A percentile compares a stretch with the other conserved stretches of the same genome.
Conservation (phyloP, 495 filamentous ascomycete species). For the Penicillium canariense region DNA sequence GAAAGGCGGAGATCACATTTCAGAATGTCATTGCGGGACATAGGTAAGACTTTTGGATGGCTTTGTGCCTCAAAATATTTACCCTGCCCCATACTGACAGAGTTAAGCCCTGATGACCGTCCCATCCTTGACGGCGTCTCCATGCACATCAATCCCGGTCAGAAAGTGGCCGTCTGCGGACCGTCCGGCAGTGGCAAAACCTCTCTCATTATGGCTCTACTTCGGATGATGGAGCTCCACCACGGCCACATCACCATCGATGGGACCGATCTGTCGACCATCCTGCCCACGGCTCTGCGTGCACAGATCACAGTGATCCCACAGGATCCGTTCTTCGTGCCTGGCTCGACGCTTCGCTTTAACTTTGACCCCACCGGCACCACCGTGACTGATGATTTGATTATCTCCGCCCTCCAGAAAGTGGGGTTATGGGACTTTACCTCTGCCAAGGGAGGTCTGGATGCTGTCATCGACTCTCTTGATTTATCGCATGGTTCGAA, state of each 20-base stretch:
- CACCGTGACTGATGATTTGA: background rate
- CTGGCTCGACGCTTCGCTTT: conserved; percentile 3
- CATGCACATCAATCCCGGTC: background rate
- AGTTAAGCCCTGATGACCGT: background rate
- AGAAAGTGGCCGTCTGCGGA: background rate
- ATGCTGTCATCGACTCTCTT: conserved; percentile 10
- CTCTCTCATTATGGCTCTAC: conserved; percentile 36
- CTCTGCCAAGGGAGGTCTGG: conserved; percentile 19
- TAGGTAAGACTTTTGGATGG: too few relatives aligned
- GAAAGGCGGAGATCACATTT: too few relatives aligned
- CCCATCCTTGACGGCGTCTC: background rate
- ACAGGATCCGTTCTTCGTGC: conserved; percentile 40
- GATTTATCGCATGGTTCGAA: conserved; percentile 21
- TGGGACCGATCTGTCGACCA: conserved; percentile 28
- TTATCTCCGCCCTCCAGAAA: background rate
- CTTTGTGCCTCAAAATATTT: too few relatives aligned
- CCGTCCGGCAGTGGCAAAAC: conserved; percentile 37
- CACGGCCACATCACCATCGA: conserved; percentile 34
- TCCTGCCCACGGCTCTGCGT: conserved; percentile 31
- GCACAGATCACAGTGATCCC: conserved; percentile 37
- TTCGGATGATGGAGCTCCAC: conserved; percentile 16
- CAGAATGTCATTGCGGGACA: too few relatives aligned
- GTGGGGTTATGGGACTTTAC: conserved; percentile 22
- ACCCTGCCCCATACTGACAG: background rate
- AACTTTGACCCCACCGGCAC: conserved; percentile 8